phyloP scores from a whole-genome alignment of 2,329 filamentous ascomycete genomes.

The Diaporthe citriasiana region DNA sequence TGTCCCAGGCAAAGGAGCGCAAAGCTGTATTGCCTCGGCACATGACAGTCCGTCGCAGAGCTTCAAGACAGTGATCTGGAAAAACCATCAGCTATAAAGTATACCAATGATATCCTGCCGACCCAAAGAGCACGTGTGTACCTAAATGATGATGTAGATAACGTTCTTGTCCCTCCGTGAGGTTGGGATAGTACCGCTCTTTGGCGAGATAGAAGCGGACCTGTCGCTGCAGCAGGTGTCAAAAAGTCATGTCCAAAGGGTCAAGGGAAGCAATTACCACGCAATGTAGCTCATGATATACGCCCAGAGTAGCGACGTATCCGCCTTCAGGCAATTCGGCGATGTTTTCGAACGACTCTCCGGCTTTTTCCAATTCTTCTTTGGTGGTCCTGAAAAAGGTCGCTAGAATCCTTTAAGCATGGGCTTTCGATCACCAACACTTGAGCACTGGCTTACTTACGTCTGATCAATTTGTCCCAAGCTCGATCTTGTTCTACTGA shows the following conservation, averaged over 20 bases:
- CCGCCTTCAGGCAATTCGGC: background rate
- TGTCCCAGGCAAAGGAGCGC: background rate
- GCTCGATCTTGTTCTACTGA: background rate
- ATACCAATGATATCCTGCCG: background rate
- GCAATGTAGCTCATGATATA: background rate
- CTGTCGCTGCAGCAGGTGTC: background rate
- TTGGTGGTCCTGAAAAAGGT: background rate
- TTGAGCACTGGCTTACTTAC: background rate
- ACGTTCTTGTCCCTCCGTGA: background rate
- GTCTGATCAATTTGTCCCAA: background rate
- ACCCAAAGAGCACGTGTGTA: background rate
- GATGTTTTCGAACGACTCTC: background rate
- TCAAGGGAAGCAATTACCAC: background rate
- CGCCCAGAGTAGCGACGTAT: background rate
- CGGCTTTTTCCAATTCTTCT: background rate
- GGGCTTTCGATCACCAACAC: background rate
- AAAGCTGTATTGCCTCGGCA: background rate
- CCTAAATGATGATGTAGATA: background rate
- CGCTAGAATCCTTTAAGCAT: background rate
- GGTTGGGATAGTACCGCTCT: background rate
- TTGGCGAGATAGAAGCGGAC: background rate
- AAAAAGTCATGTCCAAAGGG: background rate
- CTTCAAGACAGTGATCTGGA: background rate
- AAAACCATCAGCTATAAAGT: background rate
- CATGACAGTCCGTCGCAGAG: background rate